These are phyloP conservation scores for Selaginella moellendorffii DNA, from an alignment of 75 land plant genomes.

Conservation along the genomic window DNA sequence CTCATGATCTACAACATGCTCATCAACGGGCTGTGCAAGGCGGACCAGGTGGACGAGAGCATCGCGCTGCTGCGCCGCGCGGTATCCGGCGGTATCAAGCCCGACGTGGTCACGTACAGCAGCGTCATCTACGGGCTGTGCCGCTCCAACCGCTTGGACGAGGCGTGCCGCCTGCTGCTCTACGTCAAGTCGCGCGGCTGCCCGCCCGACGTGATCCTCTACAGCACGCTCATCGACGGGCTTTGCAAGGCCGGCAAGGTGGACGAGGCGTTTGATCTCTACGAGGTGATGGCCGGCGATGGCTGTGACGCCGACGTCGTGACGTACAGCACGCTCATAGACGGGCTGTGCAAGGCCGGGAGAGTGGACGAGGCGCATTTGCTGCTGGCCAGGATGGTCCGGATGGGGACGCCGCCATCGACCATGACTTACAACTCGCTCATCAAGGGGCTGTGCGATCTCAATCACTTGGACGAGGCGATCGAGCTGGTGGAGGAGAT, in stretches of 20 bases:
- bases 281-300: neutral
- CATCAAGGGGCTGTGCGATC: neutral
- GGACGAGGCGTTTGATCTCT: neutral
- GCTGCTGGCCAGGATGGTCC: neutral
- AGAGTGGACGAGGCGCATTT: neutral
- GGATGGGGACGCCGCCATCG: neutral
- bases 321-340: slow-evolving; percentile 2
- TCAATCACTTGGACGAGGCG: neutral
- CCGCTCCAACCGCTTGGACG: slow-evolving; percentile 18
- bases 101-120: slow-evolving; percentile 36
- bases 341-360: neutral
- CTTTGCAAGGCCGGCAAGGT: neutral
- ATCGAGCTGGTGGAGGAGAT: neutral
- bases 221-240: neutral
- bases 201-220: neutral
- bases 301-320: neutral
- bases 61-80: slow-evolving; percentile 21
- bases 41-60: slow-evolving; percentile 20
- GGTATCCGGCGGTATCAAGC: slow-evolving; percentile 29
- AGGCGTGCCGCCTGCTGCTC: slow-evolving; percentile 14
- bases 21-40: slow-evolving; percentile 36
- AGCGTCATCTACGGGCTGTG: slow-evolving; percentile 17
- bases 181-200: slow-evolving; percentile 18
- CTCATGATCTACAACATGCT: slow-evolving; percentile 25
- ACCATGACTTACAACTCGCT: neutral